These are phyloP conservation scores for Penicillium robsamsonii DNA, from an alignment of 495 filamentous ascomycete species.

Conservation along the genomic window DNA sequence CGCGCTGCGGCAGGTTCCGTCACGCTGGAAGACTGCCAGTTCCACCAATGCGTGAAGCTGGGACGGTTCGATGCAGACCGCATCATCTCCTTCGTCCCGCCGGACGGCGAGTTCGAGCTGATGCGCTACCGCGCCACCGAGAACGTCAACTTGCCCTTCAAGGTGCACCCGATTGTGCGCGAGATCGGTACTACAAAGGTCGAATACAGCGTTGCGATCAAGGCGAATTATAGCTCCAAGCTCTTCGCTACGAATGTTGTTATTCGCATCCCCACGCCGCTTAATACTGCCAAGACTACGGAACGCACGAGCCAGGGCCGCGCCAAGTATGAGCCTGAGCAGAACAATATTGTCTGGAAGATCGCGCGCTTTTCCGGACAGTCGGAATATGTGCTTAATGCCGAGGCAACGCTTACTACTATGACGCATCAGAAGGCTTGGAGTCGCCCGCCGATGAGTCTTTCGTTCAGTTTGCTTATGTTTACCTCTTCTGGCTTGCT, in stretches of 20 bases:
- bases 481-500: conserved; percentile 92
- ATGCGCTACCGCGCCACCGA: conserved; percentile 99
- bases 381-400: conserved; percentile 89
- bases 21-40: conserved; percentile 96
- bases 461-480: conserved; percentile 94
- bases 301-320: conserved; percentile 93
- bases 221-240: conserved; percentile 93
- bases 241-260: conserved; percentile 98
- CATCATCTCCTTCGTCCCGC: conserved; percentile 96
- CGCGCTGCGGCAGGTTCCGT: conserved; percentile 95
- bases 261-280: conserved; percentile 88
- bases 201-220: conserved; percentile 96
- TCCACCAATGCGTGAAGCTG: conserved; percentile 98
- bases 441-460: conserved; percentile 86
- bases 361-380: conserved; percentile 95
- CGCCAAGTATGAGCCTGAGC: conserved; percentile 96
- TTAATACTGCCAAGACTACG: conserved; percentile 95
- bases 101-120: conserved; percentile 97
- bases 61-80: conserved; percentile 96
- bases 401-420: conserved; percentile 86
- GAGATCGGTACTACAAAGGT: conserved; percentile 97
- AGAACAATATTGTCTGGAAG: conserved; percentile 99
- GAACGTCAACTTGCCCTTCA: conserved; percentile 98
- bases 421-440: conserved; percentile 99
- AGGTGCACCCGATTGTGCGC: conserved; percentile 97